These are phyloP conservation scores for Coemansia sp. DNA, from an alignment of 192 early-diverging fungal genomes.

Conservation along the genomic window DNA sequence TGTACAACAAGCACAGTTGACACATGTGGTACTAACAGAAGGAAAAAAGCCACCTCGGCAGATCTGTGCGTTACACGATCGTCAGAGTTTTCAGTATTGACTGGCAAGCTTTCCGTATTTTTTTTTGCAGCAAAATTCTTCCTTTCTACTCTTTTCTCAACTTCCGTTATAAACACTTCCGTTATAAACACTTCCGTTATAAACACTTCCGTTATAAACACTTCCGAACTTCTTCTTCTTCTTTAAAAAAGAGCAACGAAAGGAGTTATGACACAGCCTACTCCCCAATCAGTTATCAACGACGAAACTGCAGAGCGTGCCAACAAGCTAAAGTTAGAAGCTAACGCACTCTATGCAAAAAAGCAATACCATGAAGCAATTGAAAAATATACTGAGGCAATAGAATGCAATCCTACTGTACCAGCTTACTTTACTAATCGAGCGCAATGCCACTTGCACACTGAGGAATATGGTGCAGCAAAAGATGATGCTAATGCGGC, in stretches of 20 bases:
- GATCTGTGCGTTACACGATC: background rate
- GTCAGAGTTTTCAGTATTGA: background rate
- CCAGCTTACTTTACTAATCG: slow-evolving; percentile 91
- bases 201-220: background rate
- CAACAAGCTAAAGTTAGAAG: slow-evolving; percentile 40
- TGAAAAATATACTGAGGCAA: slow-evolving; percentile 87
- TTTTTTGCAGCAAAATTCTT: background rate
- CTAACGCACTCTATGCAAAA: slow-evolving; percentile 40
- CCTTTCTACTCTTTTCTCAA: background rate
- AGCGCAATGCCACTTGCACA: slow-evolving; percentile 80
- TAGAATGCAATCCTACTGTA: slow-evolving; percentile 77
- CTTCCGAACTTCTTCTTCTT: background rate
- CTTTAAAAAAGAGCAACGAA: background rate
- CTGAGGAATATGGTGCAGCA: slow-evolving; percentile 85
- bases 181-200: too few relatives aligned
- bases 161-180: background rate
- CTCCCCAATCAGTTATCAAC: slow-evolving; percentile 13
- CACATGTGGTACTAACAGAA: too few relatives aligned
- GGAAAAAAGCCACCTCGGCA: background rate
- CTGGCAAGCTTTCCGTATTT: background rate
- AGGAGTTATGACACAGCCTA: slow-evolving; percentile 18
- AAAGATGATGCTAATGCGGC: slow-evolving; percentile 81
- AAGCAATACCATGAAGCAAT: slow-evolving; percentile 86
- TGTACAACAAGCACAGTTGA: too few relatives aligned
- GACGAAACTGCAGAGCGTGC: slow-evolving; percentile 14